Evolutionary conservation across 169 alveolate species (phyloP).

Genomic region (Cryptosporidium sp.): DNA sequence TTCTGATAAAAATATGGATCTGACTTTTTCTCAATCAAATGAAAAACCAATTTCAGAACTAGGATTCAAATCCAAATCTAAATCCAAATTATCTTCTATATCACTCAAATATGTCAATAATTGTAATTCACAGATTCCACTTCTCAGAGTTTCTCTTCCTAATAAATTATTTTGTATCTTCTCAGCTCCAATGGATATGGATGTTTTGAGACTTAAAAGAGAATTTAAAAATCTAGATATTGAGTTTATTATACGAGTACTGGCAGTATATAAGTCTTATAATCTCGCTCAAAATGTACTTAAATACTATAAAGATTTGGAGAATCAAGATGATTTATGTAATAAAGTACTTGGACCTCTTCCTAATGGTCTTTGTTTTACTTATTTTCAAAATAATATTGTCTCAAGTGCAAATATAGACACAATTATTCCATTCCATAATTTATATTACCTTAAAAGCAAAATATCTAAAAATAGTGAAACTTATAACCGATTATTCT

Average conservation of each 20-base stretch:
- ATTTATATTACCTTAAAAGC: conserved; percentile 20
- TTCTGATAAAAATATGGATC: not conserved
- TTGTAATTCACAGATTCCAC: conserved; percentile 41
- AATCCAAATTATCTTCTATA: not conserved
- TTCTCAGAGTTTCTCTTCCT: conserved; percentile 42
- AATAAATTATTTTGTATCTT: conserved; percentile 32
- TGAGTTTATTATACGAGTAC: conserved; percentile 39
- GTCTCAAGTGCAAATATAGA: conserved; percentile 50
- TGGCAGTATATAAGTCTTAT: conserved; percentile 41
- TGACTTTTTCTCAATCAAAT: not conserved
- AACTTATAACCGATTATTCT: conserved; percentile 29
- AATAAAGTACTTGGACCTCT: conserved; percentile 56
- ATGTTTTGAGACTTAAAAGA: conserved; percentile 34
- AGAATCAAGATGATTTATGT: conserved; percentile 47
- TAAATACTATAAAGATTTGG: conserved; percentile 40
- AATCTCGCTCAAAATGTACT: conserved; percentile 29
- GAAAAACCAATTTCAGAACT: not conserved
- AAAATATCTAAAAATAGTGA: conserved; percentile 18
- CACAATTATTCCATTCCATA: conserved; percentile 58
- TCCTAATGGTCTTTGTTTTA: conserved; percentile 44
- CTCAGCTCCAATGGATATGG: conserved; percentile 72
- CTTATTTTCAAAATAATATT: conserved; percentile 20
- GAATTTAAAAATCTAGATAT: conserved; percentile 29
- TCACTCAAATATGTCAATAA: conserved; percentile 38
- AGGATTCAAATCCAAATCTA: not conserved